Conservation (phyloP, 208 protist genomes). For the Wallacemonas sp. region DNA sequence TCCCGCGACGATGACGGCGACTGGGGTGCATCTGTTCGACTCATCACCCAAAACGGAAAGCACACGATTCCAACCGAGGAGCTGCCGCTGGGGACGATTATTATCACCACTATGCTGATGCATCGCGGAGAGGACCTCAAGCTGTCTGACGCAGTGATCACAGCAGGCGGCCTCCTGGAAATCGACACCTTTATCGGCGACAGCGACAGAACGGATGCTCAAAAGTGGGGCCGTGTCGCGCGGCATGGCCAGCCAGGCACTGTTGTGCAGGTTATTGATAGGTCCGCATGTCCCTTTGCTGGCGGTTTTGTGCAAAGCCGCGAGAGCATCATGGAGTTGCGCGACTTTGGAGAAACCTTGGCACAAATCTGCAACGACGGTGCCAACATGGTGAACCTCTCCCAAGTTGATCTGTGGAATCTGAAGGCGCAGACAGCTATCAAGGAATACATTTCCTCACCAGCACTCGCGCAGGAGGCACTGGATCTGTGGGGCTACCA, state of each 20-base stretch:
- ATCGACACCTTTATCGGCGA: background rate
- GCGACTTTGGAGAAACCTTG: background rate
- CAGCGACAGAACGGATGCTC: background rate
- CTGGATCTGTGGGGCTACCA: background rate
- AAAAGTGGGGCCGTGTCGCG: background rate
- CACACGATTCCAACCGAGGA: background rate
- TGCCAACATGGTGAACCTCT: background rate
- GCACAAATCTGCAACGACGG: background rate
- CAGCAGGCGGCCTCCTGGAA: background rate
- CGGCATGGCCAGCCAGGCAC: background rate
- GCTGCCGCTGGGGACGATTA: background rate
- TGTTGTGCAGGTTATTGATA: background rate
- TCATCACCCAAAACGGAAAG: background rate
- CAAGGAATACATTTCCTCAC: background rate
- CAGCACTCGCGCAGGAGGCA: background rate
- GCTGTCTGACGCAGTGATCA: background rate
- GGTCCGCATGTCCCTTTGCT: background rate
- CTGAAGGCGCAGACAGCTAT: background rate
- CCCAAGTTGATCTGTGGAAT: background rate
- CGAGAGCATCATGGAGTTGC: background rate
- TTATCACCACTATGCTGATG: background rate
- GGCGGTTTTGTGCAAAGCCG: background rate
- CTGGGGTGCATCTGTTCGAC: background rate
- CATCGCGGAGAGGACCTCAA: background rate
- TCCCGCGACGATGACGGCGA: background rate